Evolutionary conservation across 306 rosid species (phyloP), one percentile per base, ranked within the genome.

Genomic region (Cucumis sativus): DNA sequence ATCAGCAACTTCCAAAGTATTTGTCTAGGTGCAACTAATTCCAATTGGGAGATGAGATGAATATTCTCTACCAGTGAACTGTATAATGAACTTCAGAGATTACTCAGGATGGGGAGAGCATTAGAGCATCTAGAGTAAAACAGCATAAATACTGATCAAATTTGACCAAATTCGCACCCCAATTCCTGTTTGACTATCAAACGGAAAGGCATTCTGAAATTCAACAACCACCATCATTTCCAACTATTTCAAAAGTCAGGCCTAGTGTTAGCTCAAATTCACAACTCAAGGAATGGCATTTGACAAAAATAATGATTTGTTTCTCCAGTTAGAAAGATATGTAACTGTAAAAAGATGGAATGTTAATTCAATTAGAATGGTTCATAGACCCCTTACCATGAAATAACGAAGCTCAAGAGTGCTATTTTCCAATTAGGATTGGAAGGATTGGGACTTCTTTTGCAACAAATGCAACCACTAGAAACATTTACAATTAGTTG

Each of bases 381-480:
- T 72, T 11, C 3, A 33, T 10, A 73, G 28, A 73, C 1, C 20
- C 30, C 45, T 33, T 92, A 95, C 99, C 99, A 95, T 69, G 97
- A 95, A 68, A 95, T 68, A 82, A 89, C 90, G 76, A 92, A 92
- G 96, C 93, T 86, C 78, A 86, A 30, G 57, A 95, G 82, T 6
- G 96, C 96, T 58, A 92, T 54, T 8, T 82, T 88, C 97, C 99
- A 89, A 65, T 79, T 92, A 58, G 92, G 80, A 84, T 79, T 85
- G 33, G 90, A 81, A 77, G 88, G 86, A 8, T 37, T 86, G 45
- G 89, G 83, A 80, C 51, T 84, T 78, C 76, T 90, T 84, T 80
- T 81, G 88, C 97, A 95, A 82, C 99, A 95, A 79, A 92, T 78
- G 75, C 99, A 92, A 58, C 99, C 97, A 21, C 90, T 83, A 57